Conservation (phyloP, 208 protist species). For the Acanthamoeba rhysodes region DNA sequence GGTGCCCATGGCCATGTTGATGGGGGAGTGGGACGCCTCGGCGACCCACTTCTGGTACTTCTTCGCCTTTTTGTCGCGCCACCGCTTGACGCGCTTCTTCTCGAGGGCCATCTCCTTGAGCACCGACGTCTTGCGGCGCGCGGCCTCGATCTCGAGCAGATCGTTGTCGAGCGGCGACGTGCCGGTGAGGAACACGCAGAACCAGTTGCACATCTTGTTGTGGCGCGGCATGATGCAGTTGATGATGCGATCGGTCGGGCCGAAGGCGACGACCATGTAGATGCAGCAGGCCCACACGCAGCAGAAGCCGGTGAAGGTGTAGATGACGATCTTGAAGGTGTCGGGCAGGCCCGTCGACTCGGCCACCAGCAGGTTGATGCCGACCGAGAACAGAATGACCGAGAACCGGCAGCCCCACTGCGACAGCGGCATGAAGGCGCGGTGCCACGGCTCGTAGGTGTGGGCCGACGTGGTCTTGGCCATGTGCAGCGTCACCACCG, state of each 20-base stretch:
- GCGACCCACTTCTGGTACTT: neutral
- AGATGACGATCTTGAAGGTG: conserved; percentile 1
- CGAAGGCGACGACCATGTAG: neutral
- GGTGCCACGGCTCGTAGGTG: conserved; percentile 31
- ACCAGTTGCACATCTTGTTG: conserved; percentile 8
- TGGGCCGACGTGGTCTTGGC: conserved; percentile 3
- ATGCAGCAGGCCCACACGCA: conserved; percentile 5
- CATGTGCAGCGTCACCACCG: conserved; percentile 31
- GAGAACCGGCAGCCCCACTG: conserved; percentile 41
- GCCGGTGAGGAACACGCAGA: conserved; percentile 22
- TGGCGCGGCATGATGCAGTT: neutral
- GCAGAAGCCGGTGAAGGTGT: neutral
- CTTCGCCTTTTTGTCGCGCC: conserved; percentile 20
- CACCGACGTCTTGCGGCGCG: neutral
- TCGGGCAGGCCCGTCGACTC: neutral
- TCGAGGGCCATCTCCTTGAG: conserved; percentile 15
- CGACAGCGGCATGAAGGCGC: conserved; percentile 13
- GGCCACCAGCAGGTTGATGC: conserved; percentile 27
- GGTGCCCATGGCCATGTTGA: neutral
- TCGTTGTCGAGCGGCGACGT: conserved; percentile 23
- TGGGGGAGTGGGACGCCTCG: neutral
- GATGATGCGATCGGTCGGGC: conserved; percentile 8
- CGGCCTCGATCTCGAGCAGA: conserved; percentile 17
- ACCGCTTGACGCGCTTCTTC: conserved; percentile 35
- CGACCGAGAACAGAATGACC: neutral